These are phyloP conservation scores for Triticum urartu DNA, from an alignment of 176 grass and related monocot species.

Conservation along the genomic window DNA sequence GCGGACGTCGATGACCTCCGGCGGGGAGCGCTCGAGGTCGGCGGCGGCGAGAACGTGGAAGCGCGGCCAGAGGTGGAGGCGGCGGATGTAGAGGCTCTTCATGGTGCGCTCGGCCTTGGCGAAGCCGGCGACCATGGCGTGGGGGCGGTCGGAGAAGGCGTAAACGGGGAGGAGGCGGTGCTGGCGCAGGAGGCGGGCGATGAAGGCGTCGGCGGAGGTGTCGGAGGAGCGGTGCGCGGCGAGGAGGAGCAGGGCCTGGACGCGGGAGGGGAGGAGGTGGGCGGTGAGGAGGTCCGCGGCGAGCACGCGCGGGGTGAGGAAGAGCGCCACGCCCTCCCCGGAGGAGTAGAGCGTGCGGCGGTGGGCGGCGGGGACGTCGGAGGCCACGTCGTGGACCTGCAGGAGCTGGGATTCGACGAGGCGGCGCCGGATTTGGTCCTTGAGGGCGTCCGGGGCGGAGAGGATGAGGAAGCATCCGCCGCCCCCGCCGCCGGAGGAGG, in stretches of 20 bases:
- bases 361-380: constrained; percentile 66
- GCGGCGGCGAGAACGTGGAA: constrained; percentile 79
- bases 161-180: constrained; percentile 55
- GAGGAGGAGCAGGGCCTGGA: constrained; percentile 62
- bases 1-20: constrained; percentile 83
- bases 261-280: constrained; percentile 52
- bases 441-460: constrained; percentile 65
- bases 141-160: constrained; percentile 83
- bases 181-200: constrained; percentile 68
- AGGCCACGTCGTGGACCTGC: constrained; percentile 50
- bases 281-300: constrained; percentile 88
- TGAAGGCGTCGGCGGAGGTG: constrained; percentile 80
- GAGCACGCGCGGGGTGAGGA: constrained; percentile 79
- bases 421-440: constrained; percentile 40
- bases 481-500: constrained; percentile 21
- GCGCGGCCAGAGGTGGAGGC: constrained; percentile 92
- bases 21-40: constrained; percentile 74
- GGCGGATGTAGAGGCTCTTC: constrained; percentile 82
- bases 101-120: constrained; percentile 86
- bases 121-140: constrained; percentile 87
- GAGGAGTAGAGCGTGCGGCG: constrained; percentile 73
- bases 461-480: constrained; percentile 69
- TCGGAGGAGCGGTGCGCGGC: constrained; percentile 68
- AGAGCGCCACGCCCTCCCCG: constrained; percentile 43
- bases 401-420: constrained; percentile 40